These are phyloP conservation scores for Scheffersomyces titani DNA, from an alignment of 1,139 yeast species.

Conservation along the genomic window DNA sequence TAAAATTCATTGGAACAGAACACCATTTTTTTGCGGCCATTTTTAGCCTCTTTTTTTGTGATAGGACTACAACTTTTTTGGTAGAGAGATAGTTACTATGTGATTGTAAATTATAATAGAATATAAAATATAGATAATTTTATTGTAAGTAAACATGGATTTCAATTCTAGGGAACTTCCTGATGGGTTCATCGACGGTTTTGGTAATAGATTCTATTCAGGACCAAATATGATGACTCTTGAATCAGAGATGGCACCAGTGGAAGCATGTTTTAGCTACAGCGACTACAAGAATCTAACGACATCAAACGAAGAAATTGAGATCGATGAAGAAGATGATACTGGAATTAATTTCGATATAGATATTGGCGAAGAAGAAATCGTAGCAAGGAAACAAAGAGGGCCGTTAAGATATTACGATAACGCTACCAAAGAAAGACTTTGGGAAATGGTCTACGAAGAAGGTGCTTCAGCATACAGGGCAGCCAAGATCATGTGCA, in stretches of 20 bases:
- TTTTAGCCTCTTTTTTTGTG: too few species aligned
- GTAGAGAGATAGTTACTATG: neutral
- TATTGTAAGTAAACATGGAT: neutral
- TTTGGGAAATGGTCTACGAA: constrained; percentile 1
- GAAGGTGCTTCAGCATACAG: neutral
- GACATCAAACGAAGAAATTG: neutral
- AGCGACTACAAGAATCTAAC: neutral
- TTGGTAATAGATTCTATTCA: neutral
- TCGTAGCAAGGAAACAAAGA: neutral
- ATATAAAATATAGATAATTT: neutral
- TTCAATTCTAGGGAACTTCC: neutral
- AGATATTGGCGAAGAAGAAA: neutral
- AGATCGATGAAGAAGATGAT: neutral
- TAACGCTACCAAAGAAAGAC: neutral
- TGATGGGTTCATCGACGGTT: neutral
- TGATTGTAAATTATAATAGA: neutral
- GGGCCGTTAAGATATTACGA: neutral
- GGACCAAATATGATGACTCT: neutral
- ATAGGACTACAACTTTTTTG: neutral
- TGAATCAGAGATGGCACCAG: neutral
- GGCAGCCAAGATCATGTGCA: neutral
- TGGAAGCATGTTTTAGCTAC: neutral
- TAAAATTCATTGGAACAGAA: neutral
- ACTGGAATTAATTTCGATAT: neutral
- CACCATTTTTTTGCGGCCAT: neutral